Conservation (phyloP, 2,329 filamentous ascomycete genomes). For the Aspergillus pseudoglaucus region DNA sequence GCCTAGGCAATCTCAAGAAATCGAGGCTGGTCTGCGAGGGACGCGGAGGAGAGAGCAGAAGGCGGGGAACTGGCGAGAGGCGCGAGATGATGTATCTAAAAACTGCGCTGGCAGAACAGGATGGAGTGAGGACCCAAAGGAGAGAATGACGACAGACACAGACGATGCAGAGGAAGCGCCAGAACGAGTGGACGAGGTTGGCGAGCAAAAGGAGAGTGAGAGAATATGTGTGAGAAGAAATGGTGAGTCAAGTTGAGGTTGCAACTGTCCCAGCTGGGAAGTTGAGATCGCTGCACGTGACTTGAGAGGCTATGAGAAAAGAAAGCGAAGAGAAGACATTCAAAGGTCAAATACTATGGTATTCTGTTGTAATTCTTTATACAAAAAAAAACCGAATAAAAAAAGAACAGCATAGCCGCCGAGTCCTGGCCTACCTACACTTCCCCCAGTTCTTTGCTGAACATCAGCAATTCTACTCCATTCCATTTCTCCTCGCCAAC, state of each 20-base stretch:
- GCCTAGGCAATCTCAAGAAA: background rate
- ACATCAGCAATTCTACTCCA: too few relatives aligned
- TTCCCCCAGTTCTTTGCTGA: too few relatives aligned
- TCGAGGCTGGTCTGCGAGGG: background rate
- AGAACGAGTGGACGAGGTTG: background rate
- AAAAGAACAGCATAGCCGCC: too few relatives aligned
- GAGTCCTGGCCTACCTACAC: too few relatives aligned
- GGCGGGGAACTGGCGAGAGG: background rate
- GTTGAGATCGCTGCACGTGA: background rate
- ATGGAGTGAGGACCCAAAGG: background rate
- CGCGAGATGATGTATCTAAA: background rate
- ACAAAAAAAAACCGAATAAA: too few relatives aligned
- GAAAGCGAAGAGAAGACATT: background rate
- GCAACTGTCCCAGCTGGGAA: background rate
- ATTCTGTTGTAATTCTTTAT: too few relatives aligned
- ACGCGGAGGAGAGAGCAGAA: background rate
- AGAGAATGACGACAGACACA: slow-evolving; percentile 1
- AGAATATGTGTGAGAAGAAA: slow-evolving; percentile 1
- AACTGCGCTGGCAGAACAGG: background rate
- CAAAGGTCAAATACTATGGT: too few relatives aligned
- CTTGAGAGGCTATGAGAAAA: background rate
- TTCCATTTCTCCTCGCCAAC: too few relatives aligned
- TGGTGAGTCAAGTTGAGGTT: slow-evolving; percentile 1
- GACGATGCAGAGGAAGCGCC: background rate
- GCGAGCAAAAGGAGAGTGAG: background rate